Evolutionary conservation across 306 rosid species (phyloP), one percentile per base, ranked within the genome.

Genomic region (Hippophae tibetana): DNA sequence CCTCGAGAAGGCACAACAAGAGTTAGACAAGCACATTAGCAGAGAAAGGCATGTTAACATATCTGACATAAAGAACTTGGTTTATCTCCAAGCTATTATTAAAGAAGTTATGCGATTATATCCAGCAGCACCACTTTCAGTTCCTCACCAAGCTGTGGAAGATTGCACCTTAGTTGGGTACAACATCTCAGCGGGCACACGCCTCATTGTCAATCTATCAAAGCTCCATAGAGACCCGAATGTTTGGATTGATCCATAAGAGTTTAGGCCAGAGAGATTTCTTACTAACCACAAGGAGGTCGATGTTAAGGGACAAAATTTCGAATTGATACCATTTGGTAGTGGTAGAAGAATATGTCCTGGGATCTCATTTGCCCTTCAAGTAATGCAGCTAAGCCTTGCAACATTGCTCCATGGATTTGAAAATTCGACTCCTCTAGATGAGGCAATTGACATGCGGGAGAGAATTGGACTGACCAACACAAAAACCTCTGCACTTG

Each of bases 301-400:
- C 8, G 69, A 64, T 6, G 54, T 64, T 0, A n/a, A 43, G 27
- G 69, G 69, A 3, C 61, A 54, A 45, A 64, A 42, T 47, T 64
- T 64, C 8, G 61, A 64, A 13, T 46, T 54, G 43, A 43, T 64
- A 3, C 68, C 61, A 11, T 64, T 64, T 13, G 69, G 69, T 2
- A 42, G 53, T n/a, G 69, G 69, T 3, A 64, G 69, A 43, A 64
- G 68, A 54, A 64, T 64, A 6, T 64, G 68, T 9, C 68, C 60
- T 0, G 68, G 60, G 12, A 43, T 64, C 1, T 53, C 68, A 6
- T 43, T 64, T 10, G 52, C 68, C 9, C 68, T 64, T 43, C 68
- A 52, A 8, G 52, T 52, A 6, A 12, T 31, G 43, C 47, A 18
- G 42, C 60, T 64, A 1, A n/a, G n/a, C 23, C 68, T 64, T 27